Conservation (phyloP, 805 yeast genomes). For the Debaryomyces tyrocola region DNA sequence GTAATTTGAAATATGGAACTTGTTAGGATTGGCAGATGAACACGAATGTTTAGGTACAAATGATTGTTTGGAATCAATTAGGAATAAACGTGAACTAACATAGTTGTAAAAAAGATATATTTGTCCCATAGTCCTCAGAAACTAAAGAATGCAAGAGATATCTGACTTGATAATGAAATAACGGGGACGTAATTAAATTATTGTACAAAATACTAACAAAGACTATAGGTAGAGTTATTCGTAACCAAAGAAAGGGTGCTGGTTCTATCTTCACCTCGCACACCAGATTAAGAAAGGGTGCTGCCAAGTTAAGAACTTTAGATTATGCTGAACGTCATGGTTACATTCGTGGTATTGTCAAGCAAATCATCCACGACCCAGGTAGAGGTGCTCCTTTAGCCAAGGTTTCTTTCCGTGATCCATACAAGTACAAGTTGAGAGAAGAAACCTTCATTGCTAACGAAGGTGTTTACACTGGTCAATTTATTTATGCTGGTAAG, state of each 20-base stretch:
- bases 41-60: no score
- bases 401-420: slow-evolving; percentile 98
- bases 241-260: slow-evolving; percentile 99
- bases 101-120: no score
- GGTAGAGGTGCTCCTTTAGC: slow-evolving; percentile 99
- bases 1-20: no score
- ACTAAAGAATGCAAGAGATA: no score
- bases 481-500: slow-evolving; percentile 98
- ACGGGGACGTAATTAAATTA: background rate
- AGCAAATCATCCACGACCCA: slow-evolving; percentile 98
- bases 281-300: slow-evolving; percentile 99
- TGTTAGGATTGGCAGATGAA: no score
- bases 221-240: slow-evolving; percentile 93
- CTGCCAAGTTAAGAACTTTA: slow-evolving; percentile 99
- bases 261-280: slow-evolving; percentile 99
- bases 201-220: slow-evolving; percentile 8
- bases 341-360: slow-evolving; percentile 98
- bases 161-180: no score
- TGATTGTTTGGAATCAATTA: no score
- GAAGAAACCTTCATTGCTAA: slow-evolving; percentile 98
- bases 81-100: no score
- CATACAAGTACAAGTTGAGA: slow-evolving; percentile 97
- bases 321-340: slow-evolving; percentile 99
- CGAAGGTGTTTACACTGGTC: slow-evolving; percentile 99
- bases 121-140: no score